Evolutionary conservation across 2,329 filamentous ascomycete genomes (phyloP), one percentile per base, ranked within the genome.

Genomic region (Penicillium nordicum): DNA sequence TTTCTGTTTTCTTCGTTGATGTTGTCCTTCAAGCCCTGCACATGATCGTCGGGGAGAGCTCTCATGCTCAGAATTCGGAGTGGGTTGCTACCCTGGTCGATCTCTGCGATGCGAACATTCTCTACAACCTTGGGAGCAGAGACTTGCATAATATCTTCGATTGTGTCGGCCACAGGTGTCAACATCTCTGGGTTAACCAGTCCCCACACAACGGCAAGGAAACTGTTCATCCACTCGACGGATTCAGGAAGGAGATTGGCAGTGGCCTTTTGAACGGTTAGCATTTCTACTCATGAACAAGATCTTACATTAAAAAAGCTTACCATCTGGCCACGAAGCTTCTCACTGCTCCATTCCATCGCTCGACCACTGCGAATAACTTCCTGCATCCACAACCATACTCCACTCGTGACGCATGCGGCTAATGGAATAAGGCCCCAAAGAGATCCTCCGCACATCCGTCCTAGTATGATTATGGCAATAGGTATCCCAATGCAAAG

Each of bases 101-200:
- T 96, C 66, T 97, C 92, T 57, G 92, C 92, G 23, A 97, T 90
- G 63, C 93, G 89, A 44, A 99, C 92, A 63, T 96, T 94, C 72
- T 97, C 92, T 62, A 99, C 92, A 38, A 97, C 79, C 1, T 88
- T 86, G 0, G 94, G 94, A 0, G 97, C 89, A 0, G 91, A 96
- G 21, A 92, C 93, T 72, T 95, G 92, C 93, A 97, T 97, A 63
- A 97, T 89, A 71, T 97, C 93, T 75, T 94, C 90, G 6, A 94
- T 83, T 12, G 90, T 97, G 70, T 97, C 94, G n/a, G 92, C 92
- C 9, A 97, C 84, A 6, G 85, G 84, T n/a, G 85, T 80, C 72
- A 99, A 94, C 89, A 97, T 95, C 42, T 97, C 93, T 0, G 94
- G 93, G 68, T 97, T 95, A 61, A 97, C 87, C 4, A 97, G 79